phyloP scores from a whole-genome alignment of 345 rosid genomes.

The Citrus mangshanensis region DNA sequence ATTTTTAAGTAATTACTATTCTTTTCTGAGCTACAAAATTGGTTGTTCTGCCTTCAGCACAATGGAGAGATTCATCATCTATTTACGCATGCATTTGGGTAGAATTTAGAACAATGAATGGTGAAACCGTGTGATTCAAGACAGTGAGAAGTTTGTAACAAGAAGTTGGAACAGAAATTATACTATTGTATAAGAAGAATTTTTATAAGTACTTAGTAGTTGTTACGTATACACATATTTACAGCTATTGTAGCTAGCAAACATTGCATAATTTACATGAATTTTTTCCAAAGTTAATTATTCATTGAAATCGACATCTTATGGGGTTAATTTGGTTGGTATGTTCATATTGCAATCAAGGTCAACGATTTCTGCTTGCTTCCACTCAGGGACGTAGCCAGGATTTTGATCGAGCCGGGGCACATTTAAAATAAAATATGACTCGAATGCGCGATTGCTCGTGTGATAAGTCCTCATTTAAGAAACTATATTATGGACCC shows the following conservation, averaged over 20 bases:
- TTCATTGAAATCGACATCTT: neutral
- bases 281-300: neutral
- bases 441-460: too few species aligned
- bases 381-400: too few species aligned
- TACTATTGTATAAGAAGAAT: neutral
- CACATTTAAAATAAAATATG: too few species aligned
- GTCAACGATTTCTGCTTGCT: too few species aligned
- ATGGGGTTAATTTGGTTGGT: too few species aligned
- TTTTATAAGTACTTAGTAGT: neutral
- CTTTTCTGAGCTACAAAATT: neutral
- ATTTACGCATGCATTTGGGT: neutral
- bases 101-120: neutral
- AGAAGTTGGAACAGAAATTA: neutral
- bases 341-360: too few species aligned
- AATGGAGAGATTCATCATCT: neutral
- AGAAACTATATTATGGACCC: too few species aligned
- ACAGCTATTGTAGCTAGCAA: neutral
- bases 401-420: too few species aligned
- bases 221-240: too few species aligned
- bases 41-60: neutral
- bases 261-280: neutral
- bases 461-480: too few species aligned
- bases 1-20: neutral
- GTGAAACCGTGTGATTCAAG: neutral
- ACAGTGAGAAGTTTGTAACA: neutral